These are phyloP conservation scores for Metschnikowia santaceciliae DNA, from an alignment of 805 yeast species.

Conservation along the genomic window DNA sequence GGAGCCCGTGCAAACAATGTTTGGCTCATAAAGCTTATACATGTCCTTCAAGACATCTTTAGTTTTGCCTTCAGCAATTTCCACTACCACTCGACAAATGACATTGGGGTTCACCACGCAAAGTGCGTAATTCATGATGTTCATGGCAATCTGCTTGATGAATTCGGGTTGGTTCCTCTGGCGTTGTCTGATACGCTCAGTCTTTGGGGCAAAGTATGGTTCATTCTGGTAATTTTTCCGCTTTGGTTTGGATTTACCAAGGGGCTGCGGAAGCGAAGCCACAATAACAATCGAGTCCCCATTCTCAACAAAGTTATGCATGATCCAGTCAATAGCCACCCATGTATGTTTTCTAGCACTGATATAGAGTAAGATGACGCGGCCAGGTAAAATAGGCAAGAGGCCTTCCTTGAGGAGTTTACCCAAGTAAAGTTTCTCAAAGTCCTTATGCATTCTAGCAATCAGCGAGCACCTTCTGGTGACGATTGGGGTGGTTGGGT, in stretches of 20 bases:
- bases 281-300: slow-evolving; percentile 67
- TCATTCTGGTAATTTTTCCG: slow-evolving; percentile 17
- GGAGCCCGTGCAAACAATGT: slow-evolving; percentile 52
- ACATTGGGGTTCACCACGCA: slow-evolving; percentile 43
- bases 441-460: slow-evolving; percentile 45
- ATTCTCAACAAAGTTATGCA: slow-evolving; percentile 50
- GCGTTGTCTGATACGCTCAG: slow-evolving; percentile 30
- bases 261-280: slow-evolving; percentile 41
- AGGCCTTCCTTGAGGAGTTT: slow-evolving; percentile 25
- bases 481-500: slow-evolving; percentile 40
- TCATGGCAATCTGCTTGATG: slow-evolving; percentile 41
- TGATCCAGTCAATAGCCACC: slow-evolving; percentile 74
- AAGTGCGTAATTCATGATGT: slow-evolving; percentile 51
- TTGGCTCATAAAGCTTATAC: slow-evolving; percentile 59
- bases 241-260: slow-evolving; percentile 7
- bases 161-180: slow-evolving; percentile 45
- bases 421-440: slow-evolving; percentile 43
- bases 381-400: slow-evolving; percentile 43
- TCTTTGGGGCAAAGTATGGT: slow-evolving; percentile 17
- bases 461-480: slow-evolving; percentile 41
- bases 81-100: slow-evolving; percentile 53
- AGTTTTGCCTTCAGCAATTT: slow-evolving; percentile 56
- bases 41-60: slow-evolving; percentile 55
- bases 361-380: slow-evolving; percentile 60
- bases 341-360: slow-evolving; percentile 75